Percentiles rank a stretch among this genome's conserved stretches.
Evolutionary conservation across 257 asterid species (phyloP).

Genomic region (Solanum chiquidenum): DNA sequence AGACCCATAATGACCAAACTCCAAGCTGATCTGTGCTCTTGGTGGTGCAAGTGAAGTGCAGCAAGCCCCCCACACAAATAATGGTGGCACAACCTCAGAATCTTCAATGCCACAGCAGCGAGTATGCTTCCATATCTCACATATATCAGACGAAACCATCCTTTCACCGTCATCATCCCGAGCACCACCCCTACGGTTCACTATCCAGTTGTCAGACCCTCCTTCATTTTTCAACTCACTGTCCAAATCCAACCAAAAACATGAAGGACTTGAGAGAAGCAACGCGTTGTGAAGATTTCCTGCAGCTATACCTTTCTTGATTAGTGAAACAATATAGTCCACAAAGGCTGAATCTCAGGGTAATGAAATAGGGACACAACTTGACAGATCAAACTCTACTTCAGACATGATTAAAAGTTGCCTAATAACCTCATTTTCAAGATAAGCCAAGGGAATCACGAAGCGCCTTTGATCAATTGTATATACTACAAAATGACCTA

Average conservation of each 20-base stretch:
- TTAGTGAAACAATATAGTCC: no score
- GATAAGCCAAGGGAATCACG: no score
- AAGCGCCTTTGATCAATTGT: no score
- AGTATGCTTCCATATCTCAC: slow-evolving; percentile 89
- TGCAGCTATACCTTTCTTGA: no score
- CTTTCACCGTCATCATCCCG: slow-evolving; percentile 87
- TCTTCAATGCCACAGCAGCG: slow-evolving; percentile 39
- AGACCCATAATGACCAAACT: slow-evolving; percentile 7
- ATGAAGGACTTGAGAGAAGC: no score
- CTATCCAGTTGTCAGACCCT: slow-evolving; percentile 64
- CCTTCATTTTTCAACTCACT: slow-evolving; percentile 53
- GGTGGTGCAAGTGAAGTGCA: slow-evolving; percentile 48
- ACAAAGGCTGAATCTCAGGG: no score
- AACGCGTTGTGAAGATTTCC: no score
- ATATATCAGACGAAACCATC: slow-evolving; percentile 80
- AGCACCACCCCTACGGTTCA: slow-evolving; percentile 77
- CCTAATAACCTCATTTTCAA: no score
- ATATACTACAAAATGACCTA: no score
- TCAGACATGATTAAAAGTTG: no score
- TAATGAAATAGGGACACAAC: no score
- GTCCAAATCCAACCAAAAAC: slow-evolving; percentile 36
- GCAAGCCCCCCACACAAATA: slow-evolving; percentile 64
- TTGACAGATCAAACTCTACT: no score
- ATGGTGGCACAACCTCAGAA: slow-evolving; percentile 45
- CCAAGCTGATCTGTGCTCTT: slow-evolving; percentile 8